Evolutionary conservation across 345 rosid genomes (phyloP).

Genomic region (Sonneratia caseolaris): DNA sequence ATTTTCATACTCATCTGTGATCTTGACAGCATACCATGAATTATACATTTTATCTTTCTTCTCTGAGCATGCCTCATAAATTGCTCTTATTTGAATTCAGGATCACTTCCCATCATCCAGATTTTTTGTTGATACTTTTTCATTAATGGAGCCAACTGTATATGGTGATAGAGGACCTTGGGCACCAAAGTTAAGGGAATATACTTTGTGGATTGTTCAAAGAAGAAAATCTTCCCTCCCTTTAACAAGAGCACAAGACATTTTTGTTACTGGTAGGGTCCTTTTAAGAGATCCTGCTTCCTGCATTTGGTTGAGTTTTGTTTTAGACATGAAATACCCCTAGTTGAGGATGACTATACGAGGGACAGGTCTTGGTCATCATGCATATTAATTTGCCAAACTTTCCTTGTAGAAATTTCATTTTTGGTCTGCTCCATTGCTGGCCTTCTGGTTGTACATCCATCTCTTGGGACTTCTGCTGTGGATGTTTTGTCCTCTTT

Average conservation of each 20-base stretch:
- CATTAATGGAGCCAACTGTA: conserved; percentile 30
- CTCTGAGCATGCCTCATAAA: background rate
- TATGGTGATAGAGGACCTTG: conserved; percentile 28
- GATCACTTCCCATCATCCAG: conserved; percentile 27
- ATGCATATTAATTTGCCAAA: conserved; percentile 5
- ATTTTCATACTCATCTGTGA: background rate
- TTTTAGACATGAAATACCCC: background rate
- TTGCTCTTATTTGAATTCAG: conserved; percentile 30
- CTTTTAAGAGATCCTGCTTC: background rate
- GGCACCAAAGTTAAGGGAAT: conserved; percentile 60
- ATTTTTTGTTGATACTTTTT: conserved; percentile 41
- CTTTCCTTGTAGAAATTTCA: conserved; percentile 38
- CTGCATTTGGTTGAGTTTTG: background rate
- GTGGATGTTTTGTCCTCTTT: conserved; percentile 52
- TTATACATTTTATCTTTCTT: background rate
- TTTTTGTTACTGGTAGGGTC: conserved; percentile 25
- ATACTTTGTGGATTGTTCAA: conserved; percentile 34
- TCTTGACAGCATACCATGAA: background rate
- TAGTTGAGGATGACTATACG: background rate
- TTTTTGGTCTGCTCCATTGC: conserved; percentile 51
- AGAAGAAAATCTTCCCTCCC: conserved; percentile 39
- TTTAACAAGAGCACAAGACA: conserved; percentile 28
- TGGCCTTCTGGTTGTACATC: conserved; percentile 68
- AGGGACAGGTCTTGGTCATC: background rate
- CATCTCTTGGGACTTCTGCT: conserved; percentile 39